Base-by-base conservation (phyloP, 2,329 filamentous ascomycete species). In the Trichoderma arundinaceum region DNA sequence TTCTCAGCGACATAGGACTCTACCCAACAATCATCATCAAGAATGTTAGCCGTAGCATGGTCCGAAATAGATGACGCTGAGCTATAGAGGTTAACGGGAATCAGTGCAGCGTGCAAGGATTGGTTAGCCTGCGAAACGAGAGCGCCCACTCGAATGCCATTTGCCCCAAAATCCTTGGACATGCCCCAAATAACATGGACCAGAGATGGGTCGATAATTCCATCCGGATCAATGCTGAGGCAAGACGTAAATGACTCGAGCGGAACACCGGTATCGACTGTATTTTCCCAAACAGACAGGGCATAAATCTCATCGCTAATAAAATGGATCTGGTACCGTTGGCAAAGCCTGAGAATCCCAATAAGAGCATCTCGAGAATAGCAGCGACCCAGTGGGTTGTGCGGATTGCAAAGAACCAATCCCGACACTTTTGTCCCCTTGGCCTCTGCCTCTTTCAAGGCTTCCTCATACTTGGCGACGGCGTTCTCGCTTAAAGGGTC, bases 141-240 rank as follows among this genome's bases (percentile, higher is more conserved):
- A 9, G 75, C 77, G 0, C 84, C 84, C 6, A 86, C 67, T 3
- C 84, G 78, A 4, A 86, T 73, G 1, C 86, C 86, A 44, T 85
- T 85, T 17, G 82, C 81, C n/a, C 83, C 82, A 71, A 87, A 88
- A 71, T 86, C 84, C 70, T 83, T 81, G 44, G 74, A 77, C 69
- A 78, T 75, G n/a, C 78, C 76, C 72, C 81, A 79, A 13, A 84
- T 71, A 1, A 85, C 79, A 71, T 88, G 86, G 0, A 88, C 76
- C 1, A 80, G 76, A 7, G 72, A 67, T 0, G 80, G 75, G 63
- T 86, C 80, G 33, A 87, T 84, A 17, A 83, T 69, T 0, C 74
- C 79, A 0, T 69, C 66, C 0, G 75, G 69, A 22, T 81, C 76
- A n/a, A 85, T 79, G 0, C 80, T 76, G 3, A 84, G 73, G 0